Base-by-base conservation (phyloP, 2,329 filamentous ascomycete genomes). In the Purpureocillium takamizusanense region DNA sequence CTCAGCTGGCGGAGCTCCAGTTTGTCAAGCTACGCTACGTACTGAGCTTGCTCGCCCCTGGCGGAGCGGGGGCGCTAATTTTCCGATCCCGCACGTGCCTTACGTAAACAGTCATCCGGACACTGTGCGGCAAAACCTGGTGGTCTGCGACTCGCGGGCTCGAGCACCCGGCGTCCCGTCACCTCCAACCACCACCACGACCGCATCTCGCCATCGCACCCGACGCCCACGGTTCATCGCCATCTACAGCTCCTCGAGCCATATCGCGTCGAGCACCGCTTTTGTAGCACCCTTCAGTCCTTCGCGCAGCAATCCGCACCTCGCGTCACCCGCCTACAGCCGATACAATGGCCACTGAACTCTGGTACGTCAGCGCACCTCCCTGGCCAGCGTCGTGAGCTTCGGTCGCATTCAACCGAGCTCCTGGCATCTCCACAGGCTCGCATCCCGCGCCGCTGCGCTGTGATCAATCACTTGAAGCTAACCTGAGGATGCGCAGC, bases 281-380 rank as follows among this genome's bases (percentile, higher is more conserved):
- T 39, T n/a, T 30, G 36, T 23, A 28, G 34, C 13, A 25, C 10
- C 29, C 23, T 11, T 35, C 14, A 13, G 14, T 30, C n/a, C n/a
- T 46, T 44, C 39, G 41, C 37, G 46, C 37, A 35, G 33, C 38
- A 41, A 45, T 35, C 28, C 32, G 36, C 38, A 42, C 37, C 42
- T 43, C 39, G 35, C 45, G 45, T 41, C 36, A 29, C 45, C 41
- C 14, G 44, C 50, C 43, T 59, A 51, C 47, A 59, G 36, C 58
- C 59, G 57, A 46, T 72, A 82, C 68, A 59, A 90, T 92, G 85
- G 67, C 79, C 63, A 71, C 82, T 57, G 84, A 89, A 72, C 76
- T 83, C 63, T 92, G 86, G 86, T 92, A 76, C 70, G 83, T 78
- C 60, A 48, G 47, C 51, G 48, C 55, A 51, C 44, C 51, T 47